Evolutionary conservation across 345 rosid species (phyloP), one percentile per base, ranked within the genome.

Genomic region (Sisymbrium altissimum): DNA sequence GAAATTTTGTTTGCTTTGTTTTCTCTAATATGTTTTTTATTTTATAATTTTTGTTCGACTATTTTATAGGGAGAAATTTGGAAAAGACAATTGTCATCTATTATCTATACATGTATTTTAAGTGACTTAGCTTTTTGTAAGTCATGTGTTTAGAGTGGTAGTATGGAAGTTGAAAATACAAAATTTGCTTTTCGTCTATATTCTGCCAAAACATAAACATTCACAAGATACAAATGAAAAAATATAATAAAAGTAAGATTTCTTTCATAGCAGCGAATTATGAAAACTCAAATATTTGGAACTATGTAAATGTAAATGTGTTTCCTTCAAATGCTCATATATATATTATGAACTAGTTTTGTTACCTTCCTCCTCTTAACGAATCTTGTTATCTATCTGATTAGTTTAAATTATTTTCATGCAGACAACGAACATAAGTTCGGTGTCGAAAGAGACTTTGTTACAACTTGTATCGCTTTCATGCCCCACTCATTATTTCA

Each of bases 141-240:
- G 70, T 75, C 79, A 75, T 75, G 79, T 61, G 9, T 60, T 60
- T 75, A 52, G 79, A 60, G 38, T 61, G 74, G 43, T 8, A 29
- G 23, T n/a, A n/a, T 50, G 40, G 73, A 68, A 75, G 63, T 68
- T 59, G 55, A 0, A 36, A 64, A 29, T 27, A 6, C 3, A 12
- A 58, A 1, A 8, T 6, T 44, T 66, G 45, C 53, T 65, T 57
- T 23, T 23, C 25, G 25, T 23, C 25, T 23, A 18, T 12, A 18
- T 21, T 12, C 55, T 19, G 14, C 54, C 30, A 40, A 40, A 40
- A 40, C n/a, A 5, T 14, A 35, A 35, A 7, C 38, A 35, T 49
- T 21, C 15, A 50, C 13, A 50, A 11, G 5, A 41, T 4, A 32
- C 33, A 6, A 48, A 3, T 2, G 9, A 8, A 23, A 18, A 48